Base-by-base conservation (phyloP, 2,329 filamentous ascomycete genomes). In the Aspergillus tubingensis region DNA sequence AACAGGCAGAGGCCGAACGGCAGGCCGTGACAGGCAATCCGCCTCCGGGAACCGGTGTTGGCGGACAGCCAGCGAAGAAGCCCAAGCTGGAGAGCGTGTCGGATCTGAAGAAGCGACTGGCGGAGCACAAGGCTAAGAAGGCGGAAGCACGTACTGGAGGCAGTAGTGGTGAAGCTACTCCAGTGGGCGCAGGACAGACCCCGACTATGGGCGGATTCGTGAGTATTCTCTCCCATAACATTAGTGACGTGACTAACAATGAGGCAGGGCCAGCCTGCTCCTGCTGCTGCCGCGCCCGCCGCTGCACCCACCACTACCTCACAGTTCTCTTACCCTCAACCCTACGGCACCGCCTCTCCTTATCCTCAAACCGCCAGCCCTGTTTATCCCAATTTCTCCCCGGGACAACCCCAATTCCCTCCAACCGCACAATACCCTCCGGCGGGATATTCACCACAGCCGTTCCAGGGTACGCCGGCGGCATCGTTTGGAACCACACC, bases 1-100 rank as follows among this genome's bases (percentile, higher is more conserved):
- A 96, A 77, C 88, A 92, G 74, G 88, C 88, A 25, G 91, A 96
- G 77, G 89, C 90, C 60, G 91, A 96, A 70, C 86, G 92, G 61
- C 88, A 91, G 67, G 88, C 89, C 52, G 85, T 87, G 8, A 96
- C 92, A 1, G 94, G 93, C 38, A 96, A 97, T 72, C 91, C 91
- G 2, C 85, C 89, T 17, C 86, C 91, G 0, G 89, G 90, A 2
- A 56, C 83, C 51, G 72, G 74, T 3, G 74, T 73, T 48, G 74
- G 76, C 61, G 82, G 80, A 39, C 68, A 70, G 23, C 73, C 75
- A 15, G 76, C 79, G 39, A 89, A 91, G 74, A 87, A 87, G 62
- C 85, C 88, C 1, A 86, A 91, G 80, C 81, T 91, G 5, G 91
- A 96, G 79, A 85, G 85, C 5, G 74, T 89, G 0, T 88, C 90